Evolutionary conservation across 345 rosid species (phyloP), one percentile per base, ranked within the genome.

Genomic region (Ceriops decandra): DNA sequence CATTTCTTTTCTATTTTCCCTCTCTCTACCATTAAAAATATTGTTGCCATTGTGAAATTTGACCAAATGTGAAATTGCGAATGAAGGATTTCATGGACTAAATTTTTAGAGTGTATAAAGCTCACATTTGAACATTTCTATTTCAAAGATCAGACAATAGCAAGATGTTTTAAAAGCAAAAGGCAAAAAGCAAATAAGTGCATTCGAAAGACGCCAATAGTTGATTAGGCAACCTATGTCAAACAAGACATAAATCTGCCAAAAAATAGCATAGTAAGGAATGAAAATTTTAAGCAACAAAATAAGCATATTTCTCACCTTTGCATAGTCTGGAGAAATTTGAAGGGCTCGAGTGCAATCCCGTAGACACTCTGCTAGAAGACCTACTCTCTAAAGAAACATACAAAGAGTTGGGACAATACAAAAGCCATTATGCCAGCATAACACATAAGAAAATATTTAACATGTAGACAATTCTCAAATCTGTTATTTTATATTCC

Each of bases 321-420:
- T 92, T 11, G 89, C 72, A 79, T 90, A 92, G 56, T 36, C 68
- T 67, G 90, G 86, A 73, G 83, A 87, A 67, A 90, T 83, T 38
- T 79, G 84, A 59, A 92, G 82, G 64, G 93, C 95, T 28, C 97
- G 86, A 62, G 82, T 83, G 72, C 95, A 90, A 67, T 92, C 97
- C 63, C 84, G 83, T 33, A 84, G 62, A 75, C 91, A 79, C 84
- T 92, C 95, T 71, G 60, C 51, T 20, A 76, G 52, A 31, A 78
- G 78, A 15, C 82, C 91, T 33, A 82, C 69, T 80, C 82, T 88
- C 91, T 90, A 71, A 33, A 21, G 32, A 32, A 74, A 74, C 42
- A 68, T 20, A 66, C 7, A 63, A 42, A 36, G 5, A 57, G 7
- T 35, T 32, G 46, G 57, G 60, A 47, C 24, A 31, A 22, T 13